phyloP scores from a whole-genome alignment of 257 asterid species.

The Perilla frutescens region DNA sequence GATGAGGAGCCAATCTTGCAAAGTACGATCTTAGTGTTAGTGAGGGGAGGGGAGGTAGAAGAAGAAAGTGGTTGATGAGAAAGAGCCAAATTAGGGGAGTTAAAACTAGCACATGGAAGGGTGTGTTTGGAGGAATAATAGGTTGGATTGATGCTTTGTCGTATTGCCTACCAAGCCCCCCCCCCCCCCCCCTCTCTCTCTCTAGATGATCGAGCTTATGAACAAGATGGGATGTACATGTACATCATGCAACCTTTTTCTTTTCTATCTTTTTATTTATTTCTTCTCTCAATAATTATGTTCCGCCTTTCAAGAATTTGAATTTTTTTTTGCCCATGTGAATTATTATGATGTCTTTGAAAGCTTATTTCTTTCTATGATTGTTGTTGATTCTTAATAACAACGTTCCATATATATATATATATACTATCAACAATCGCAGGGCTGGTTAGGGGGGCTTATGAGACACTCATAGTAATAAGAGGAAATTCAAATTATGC shows the following conservation, averaged over 20 bases:
- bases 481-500: too few relatives aligned
- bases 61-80: constrained; percentile 44
- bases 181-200: neutral
- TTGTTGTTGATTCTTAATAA: constrained; percentile 1
- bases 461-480: too few relatives aligned
- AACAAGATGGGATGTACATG: constrained; percentile 32
- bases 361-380: constrained; percentile 20
- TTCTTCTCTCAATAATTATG: constrained; percentile 22
- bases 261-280: neutral
- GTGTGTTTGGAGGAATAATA: constrained; percentile 74
- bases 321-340: neutral
- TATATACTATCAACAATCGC: too few relatives aligned
- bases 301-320: constrained; percentile 4
- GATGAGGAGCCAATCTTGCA: constrained; percentile 51
- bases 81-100: constrained; percentile 46
- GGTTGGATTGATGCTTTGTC: constrained; percentile 44
- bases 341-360: constrained; percentile 26
- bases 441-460: too few relatives aligned
- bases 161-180: constrained; percentile 38
- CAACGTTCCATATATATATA: too few relatives aligned
- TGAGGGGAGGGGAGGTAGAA: constrained; percentile 40
- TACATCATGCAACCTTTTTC: neutral
- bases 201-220: neutral
- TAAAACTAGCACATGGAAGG: constrained; percentile 71
- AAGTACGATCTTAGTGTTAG: constrained; percentile 35